Evolutionary conservation across 2,329 filamentous ascomycete species (phyloP).

Genomic region (Curvularia sp.): DNA sequence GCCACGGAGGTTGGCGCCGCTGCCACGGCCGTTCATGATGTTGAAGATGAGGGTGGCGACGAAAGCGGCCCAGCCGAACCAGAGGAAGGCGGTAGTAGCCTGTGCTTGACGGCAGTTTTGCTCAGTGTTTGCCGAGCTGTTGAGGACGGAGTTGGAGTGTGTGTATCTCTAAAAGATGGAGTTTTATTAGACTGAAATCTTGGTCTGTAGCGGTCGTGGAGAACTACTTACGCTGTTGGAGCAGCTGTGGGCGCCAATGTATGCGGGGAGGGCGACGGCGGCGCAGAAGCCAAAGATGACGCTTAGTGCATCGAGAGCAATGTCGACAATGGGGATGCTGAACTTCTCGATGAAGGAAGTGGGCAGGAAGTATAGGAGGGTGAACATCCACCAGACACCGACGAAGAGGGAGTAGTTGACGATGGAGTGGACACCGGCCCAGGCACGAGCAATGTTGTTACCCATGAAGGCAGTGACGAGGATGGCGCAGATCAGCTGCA

Average conservation of each 20-base stretch:
- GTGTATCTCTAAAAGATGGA: slow-evolving; percentile 50
- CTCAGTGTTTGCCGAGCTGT: slow-evolving; percentile 64
- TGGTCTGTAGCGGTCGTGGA: not conserved
- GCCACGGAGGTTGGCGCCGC: slow-evolving; percentile 55
- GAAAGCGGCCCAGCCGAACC: slow-evolving; percentile 75
- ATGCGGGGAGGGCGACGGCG: slow-evolving; percentile 73
- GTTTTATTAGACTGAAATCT: slow-evolving; percentile 10
- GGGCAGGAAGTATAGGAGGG: slow-evolving; percentile 68
- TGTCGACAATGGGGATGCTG: slow-evolving; percentile 60
- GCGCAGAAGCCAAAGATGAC: slow-evolving; percentile 74
- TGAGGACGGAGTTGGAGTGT: slow-evolving; percentile 65
- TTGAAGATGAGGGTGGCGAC: slow-evolving; percentile 63
- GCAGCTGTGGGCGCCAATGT: slow-evolving; percentile 74
- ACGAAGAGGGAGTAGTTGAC: slow-evolving; percentile 74
- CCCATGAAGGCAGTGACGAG: slow-evolving; percentile 68
- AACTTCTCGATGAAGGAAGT: slow-evolving; percentile 63
- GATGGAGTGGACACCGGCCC: slow-evolving; percentile 62
- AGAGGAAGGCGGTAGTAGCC: slow-evolving; percentile 77
- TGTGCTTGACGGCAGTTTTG: slow-evolving; percentile 79
- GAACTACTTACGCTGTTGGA: slow-evolving; percentile 60
- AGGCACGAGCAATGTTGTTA: slow-evolving; percentile 66
- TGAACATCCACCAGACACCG: slow-evolving; percentile 69
- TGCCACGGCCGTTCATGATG: slow-evolving; percentile 60
- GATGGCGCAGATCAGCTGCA: slow-evolving; percentile 65
- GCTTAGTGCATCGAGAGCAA: slow-evolving; percentile 66